Evolutionary conservation across 2,329 filamentous ascomycete genomes (phyloP).

Genomic region (Alternaria dauci): DNA sequence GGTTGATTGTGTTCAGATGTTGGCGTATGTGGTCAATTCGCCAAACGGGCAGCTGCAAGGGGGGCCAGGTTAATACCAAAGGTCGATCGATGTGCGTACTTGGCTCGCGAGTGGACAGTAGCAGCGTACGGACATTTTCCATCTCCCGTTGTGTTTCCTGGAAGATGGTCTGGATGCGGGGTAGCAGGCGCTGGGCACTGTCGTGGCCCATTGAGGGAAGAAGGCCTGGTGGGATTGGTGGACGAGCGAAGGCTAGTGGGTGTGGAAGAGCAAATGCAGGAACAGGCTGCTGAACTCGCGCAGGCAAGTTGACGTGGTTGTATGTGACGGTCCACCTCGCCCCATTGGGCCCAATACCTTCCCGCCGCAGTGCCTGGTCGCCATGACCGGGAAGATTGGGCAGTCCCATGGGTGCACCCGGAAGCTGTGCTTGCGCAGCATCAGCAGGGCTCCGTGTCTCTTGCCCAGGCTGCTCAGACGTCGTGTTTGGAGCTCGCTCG

Average conservation of each 20-base stretch:
- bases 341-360: conserved; percentile 61
- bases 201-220: conserved; percentile 18
- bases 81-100: conserved; percentile 6
- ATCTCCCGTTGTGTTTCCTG: conserved; percentile 43
- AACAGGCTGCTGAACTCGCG: conserved; percentile 29
- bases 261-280: conserved; percentile 29
- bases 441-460: conserved; percentile 18
- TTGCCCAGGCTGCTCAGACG: conserved; percentile 11
- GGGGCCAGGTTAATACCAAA: not conserved
- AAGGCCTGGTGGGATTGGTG: conserved; percentile 25
- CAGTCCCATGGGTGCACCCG: conserved; percentile 3
- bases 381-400: conserved; percentile 32
- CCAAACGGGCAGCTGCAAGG: conserved; percentile 33
- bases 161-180: conserved; percentile 33
- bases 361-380: conserved; percentile 58
- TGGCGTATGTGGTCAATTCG: conserved; percentile 39
- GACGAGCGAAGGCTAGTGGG: conserved; percentile 29
- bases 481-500: conserved; percentile 9
- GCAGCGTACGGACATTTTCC: conserved; percentile 40
- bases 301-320: conserved; percentile 53
- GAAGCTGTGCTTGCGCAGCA: conserved; percentile 14
- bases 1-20: conserved; percentile 34
- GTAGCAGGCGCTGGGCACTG: conserved; percentile 29
- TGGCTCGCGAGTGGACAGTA: conserved; percentile 21
- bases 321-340: conserved; percentile 62